These are phyloP conservation scores for Suillus decipiens DNA, from an alignment of 768 basidiomycete species.

Conservation along the genomic window DNA sequence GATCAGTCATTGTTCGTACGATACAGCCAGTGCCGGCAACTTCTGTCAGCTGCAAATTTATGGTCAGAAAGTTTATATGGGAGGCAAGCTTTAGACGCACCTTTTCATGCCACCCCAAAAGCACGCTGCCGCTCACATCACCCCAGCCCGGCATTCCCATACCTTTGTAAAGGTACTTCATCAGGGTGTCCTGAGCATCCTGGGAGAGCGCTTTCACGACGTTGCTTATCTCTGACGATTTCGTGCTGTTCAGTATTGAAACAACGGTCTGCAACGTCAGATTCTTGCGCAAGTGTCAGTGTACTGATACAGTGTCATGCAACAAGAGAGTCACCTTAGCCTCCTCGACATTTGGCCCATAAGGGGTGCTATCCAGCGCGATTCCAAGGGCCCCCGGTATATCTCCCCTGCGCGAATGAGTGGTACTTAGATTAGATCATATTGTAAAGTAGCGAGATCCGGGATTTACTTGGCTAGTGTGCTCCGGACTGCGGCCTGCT, in stretches of 20 bases:
- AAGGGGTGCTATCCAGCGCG: slow-evolving; percentile 82
- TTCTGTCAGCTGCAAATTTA: slow-evolving; percentile 72
- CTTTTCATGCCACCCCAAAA: slow-evolving; percentile 94
- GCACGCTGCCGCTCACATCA: slow-evolving; percentile 64
- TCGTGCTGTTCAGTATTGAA: slow-evolving; percentile 92
- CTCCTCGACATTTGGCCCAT: slow-evolving; percentile 82
- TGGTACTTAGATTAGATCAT: slow-evolving; percentile 3
- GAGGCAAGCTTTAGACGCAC: slow-evolving; percentile 41
- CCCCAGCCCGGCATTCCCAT: slow-evolving; percentile 71
- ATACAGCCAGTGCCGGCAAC: slow-evolving; percentile 94
- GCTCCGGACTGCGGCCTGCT: slow-evolving; percentile 69
- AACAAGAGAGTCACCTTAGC: slow-evolving; percentile 69
- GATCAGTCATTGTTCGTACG: slow-evolving; percentile 81
- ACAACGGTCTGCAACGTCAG: slow-evolving; percentile 79
- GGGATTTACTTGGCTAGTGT: slow-evolving; percentile 68
- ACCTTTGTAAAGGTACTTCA: slow-evolving; percentile 99
- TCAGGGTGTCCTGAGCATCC: slow-evolving; percentile 78
- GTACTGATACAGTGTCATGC: neutral
- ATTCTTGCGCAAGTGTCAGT: slow-evolving; percentile 46
- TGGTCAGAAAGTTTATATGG: slow-evolving; percentile 9
- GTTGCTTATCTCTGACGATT: slow-evolving; percentile 79
- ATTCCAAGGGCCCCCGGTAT: slow-evolving; percentile 67
- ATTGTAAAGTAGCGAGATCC: neutral
- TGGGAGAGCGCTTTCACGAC: slow-evolving; percentile 72
- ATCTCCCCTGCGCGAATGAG: slow-evolving; percentile 60